Base-by-base conservation (phyloP, 305 asterid genomes). In the Fraxinus sp. region DNA sequence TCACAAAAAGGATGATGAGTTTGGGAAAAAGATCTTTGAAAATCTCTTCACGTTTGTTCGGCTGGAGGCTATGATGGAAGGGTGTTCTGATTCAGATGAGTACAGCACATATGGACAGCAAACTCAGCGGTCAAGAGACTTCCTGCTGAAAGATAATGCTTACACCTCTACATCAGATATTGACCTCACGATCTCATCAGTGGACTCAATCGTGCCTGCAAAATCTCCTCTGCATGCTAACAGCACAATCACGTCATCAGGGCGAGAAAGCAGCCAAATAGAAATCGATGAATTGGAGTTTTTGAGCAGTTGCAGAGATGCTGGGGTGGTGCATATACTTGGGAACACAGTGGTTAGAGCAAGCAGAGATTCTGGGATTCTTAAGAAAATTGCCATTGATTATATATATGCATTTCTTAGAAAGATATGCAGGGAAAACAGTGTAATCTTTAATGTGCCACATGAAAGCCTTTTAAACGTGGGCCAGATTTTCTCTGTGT, bases 401-500 rank as follows among this genome's bases (percentile, higher is more conserved):
- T 96, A 95, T 84, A 52, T 96, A 52, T 96, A 93, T 87, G 98
- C 99, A 1, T 95, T 96, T 86, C 98, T 96, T 84, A 91, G 98
- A 90, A 96, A 93, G 91, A 91, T 96, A n/a, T 96, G 99, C 95
- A 93, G 99, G 93, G 98, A 95, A 83, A 91, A 95, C 81, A 96
- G 99, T 89, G 98, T 90, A 32, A 96, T 96, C 81, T 96, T 96
- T 82, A 88, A 96, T 83, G 93, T 96, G 75, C 99, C 99, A 28
- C 99, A 96, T 84, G 99, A 96, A 80, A 94, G 99, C 92, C 92
- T 96, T 20, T 87, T 96, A 83, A 96, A 96, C 41, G 98, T 96
- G 75, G 99, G 99, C 0, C 99, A 96, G 92, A 84, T 96, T 82
- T 91, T 96, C 89, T 91, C 83, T 87, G 99, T 96, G 71, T 96